Evolutionary conservation across 192 early-diverging fungal species (phyloP).

Genomic region (Coemansia interrupta): DNA sequence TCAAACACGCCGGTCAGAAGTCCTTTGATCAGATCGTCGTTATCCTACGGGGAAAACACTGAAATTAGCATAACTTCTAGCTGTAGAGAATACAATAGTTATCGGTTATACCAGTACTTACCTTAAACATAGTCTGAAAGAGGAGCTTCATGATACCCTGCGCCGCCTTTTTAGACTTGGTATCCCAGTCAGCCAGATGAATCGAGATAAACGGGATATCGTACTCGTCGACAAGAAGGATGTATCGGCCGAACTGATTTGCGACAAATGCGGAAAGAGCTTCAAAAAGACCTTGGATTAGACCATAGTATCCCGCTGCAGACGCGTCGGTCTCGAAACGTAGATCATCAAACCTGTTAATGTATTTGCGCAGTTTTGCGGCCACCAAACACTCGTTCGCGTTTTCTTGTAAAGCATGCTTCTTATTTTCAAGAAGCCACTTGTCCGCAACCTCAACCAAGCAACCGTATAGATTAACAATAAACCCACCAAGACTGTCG

Average conservation of each 20-base stretch:
- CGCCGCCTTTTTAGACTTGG: slow-evolving; percentile 8
- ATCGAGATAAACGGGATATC: slow-evolving; percentile 46
- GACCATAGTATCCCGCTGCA: background rate
- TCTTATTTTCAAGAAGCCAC: slow-evolving; percentile 3
- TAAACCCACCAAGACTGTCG: slow-evolving; percentile 6
- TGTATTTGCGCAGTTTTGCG: background rate
- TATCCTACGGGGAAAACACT: slow-evolving; percentile 11
- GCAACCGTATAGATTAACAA: slow-evolving; percentile 8
- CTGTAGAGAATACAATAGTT: no score
- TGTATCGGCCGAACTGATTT: slow-evolving; percentile 19
- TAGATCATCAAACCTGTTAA: background rate
- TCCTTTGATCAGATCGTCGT: slow-evolving; percentile 22
- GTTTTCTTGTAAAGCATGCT: background rate
- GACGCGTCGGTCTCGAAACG: background rate
- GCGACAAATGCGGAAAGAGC: slow-evolving; percentile 13
- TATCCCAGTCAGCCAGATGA: slow-evolving; percentile 12
- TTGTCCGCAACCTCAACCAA: background rate
- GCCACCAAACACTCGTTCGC: no score
- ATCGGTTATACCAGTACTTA: no score
- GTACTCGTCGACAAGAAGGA: slow-evolving; percentile 40
- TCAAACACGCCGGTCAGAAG: slow-evolving; percentile 37
- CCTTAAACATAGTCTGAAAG: slow-evolving; percentile 37
- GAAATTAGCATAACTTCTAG: background rate
- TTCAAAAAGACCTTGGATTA: slow-evolving; percentile 9
- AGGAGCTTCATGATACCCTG: slow-evolving; percentile 17